Evolutionary conservation across 2,329 filamentous ascomycete genomes (phyloP).

Genomic region (Talaromyces albobiverticillius): DNA sequence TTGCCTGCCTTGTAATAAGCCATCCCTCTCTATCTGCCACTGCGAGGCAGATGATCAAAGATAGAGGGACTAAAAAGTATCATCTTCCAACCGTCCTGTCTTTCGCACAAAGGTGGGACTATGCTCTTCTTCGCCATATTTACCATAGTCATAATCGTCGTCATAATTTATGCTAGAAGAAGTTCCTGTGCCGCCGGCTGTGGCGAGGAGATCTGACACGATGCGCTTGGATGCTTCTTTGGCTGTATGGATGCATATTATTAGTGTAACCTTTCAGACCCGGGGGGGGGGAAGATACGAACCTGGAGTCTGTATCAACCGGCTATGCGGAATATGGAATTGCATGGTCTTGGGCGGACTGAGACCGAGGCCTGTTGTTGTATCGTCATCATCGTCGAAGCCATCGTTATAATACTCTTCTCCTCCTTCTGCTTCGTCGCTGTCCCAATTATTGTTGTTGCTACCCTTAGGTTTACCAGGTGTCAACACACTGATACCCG

Average conservation of each 20-base stretch:
- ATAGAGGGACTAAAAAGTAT: constrained; percentile 50
- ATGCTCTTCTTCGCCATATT: constrained; percentile 31
- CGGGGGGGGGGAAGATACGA: not conserved
- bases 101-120: constrained; percentile 47
- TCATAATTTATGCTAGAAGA: constrained; percentile 21
- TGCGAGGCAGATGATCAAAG: too few species aligned
- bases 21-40: too few species aligned
- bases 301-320: constrained; percentile 50
- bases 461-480: constrained; percentile 50
- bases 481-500: constrained; percentile 82
- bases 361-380: constrained; percentile 61
- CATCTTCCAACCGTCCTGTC: constrained; percentile 41
- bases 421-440: constrained; percentile 55
- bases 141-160: constrained; percentile 7
- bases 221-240: constrained; percentile 51
- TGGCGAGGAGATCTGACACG: constrained; percentile 46
- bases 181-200: constrained; percentile 38
- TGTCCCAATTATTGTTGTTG: constrained; percentile 59
- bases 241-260: constrained; percentile 32
- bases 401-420: not conserved
- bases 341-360: constrained; percentile 79
- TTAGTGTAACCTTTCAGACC: not conserved
- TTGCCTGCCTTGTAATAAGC: too few species aligned
- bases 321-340: constrained; percentile 50
- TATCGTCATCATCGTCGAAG: constrained; percentile 54